Evolutionary conservation across 2,329 filamentous ascomycete genomes (phyloP).

Genomic region (Mollisiaceae sp.): DNA sequence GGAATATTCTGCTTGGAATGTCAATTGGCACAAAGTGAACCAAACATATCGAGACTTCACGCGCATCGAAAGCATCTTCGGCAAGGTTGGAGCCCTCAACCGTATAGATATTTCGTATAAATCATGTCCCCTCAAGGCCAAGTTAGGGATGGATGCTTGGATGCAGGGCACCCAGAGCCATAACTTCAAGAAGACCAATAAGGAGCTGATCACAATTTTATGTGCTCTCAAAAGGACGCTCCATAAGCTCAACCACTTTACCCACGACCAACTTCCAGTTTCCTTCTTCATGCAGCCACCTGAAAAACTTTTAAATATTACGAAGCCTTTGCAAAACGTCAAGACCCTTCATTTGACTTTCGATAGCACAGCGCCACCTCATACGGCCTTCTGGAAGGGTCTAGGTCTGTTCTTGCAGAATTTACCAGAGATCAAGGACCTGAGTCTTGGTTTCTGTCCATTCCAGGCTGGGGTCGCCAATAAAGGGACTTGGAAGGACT

Average conservation of each 20-base stretch:
- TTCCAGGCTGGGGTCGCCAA: neutral
- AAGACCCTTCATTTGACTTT: slow-evolving; percentile 12
- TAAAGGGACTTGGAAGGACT: neutral
- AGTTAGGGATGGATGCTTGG: neutral
- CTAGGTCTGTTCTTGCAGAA: slow-evolving; percentile 3
- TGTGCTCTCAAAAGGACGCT: neutral
- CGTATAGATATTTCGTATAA: neutral
- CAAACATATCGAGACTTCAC: neutral
- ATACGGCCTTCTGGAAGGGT: neutral
- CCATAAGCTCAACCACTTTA: neutral
- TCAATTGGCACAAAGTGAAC: neutral
- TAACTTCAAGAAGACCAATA: neutral
- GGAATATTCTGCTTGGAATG: neutral
- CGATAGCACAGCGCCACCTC: slow-evolving; percentile 7
- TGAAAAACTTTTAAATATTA: neutral
- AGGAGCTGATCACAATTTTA: neutral
- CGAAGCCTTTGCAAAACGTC: neutral
- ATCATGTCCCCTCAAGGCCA: neutral
- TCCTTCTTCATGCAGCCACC: neutral
- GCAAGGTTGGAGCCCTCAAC: neutral
- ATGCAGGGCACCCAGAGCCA: neutral
- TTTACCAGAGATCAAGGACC: neutral
- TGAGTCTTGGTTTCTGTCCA: slow-evolving; percentile 6
- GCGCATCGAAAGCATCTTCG: neutral
- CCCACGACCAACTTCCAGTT: neutral